These are phyloP conservation scores for Pyrus hybrid DNA, from an alignment of 331 rosid species.

Conservation along the genomic window DNA sequence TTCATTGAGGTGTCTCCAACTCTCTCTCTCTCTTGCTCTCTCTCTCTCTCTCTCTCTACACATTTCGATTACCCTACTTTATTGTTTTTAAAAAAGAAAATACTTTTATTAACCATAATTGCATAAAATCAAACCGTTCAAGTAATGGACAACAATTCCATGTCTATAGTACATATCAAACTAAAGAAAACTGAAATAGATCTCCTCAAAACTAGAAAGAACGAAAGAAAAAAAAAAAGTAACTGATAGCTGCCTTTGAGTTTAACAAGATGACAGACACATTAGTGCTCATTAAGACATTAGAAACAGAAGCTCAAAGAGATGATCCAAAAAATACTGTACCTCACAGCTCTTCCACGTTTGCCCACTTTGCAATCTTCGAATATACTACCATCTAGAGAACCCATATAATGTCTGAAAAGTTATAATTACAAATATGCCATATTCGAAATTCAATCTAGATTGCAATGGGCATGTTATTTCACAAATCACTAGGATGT, in stretches of 20 bases:
- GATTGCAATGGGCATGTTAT: background rate
- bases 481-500: background rate
- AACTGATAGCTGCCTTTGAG: background rate
- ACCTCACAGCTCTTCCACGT: background rate
- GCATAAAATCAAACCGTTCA: background rate
- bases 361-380: background rate
- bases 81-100: too few relatives aligned
- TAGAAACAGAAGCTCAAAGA: background rate
- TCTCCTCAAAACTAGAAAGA: background rate
- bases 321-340: background rate
- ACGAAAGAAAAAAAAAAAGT: background rate
- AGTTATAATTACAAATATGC: background rate
- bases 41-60: background rate
- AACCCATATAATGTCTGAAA: background rate
- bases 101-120: too few relatives aligned
- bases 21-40: background rate
- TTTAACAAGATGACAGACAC: background rate
- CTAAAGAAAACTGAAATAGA: background rate
- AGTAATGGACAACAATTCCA: background rate
- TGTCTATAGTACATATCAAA: background rate
- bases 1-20: background rate
- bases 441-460: background rate
- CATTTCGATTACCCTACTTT: too few relatives aligned
- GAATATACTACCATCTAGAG: background rate
- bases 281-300: background rate